These are phyloP conservation scores for Lentithecium fluviatile DNA, from an alignment of 495 filamentous ascomycete species.

Conservation along the genomic window DNA sequence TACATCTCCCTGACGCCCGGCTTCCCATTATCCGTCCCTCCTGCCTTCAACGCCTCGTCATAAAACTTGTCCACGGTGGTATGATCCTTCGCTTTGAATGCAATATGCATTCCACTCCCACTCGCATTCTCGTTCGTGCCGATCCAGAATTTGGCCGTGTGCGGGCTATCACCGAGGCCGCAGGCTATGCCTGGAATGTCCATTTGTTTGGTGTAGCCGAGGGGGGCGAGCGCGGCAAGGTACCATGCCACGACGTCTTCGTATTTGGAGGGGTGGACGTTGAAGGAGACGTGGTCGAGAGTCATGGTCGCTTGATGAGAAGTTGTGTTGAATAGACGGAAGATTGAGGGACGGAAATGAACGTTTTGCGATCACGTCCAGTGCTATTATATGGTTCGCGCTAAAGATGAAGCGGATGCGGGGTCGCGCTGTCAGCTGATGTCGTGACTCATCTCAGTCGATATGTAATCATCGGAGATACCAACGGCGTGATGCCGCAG, in stretches of 20 bases:
- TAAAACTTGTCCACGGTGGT: constrained; percentile 46
- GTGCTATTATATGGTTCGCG: too few species aligned
- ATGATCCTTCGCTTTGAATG: constrained; percentile 39
- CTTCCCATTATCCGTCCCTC: constrained; percentile 48
- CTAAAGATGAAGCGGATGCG: too few species aligned
- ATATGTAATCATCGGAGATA: too few species aligned
- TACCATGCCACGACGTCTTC: constrained; percentile 27
- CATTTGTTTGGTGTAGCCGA: constrained; percentile 34
- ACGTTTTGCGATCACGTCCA: too few species aligned
- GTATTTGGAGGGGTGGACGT: constrained; percentile 17
- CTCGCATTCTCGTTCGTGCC: constrained; percentile 10
- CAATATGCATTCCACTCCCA: constrained; percentile 27
- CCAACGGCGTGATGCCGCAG: too few species aligned
- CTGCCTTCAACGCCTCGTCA: constrained; percentile 47
- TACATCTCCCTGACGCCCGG: constrained; percentile 49
- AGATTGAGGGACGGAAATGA: too few species aligned
- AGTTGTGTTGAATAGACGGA: too few species aligned
- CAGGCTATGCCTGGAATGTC: constrained; percentile 22
- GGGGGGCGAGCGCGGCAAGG: constrained; percentile 29
- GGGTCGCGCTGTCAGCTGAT: too few species aligned
- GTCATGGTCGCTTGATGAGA: background rate
- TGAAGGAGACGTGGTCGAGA: constrained; percentile 29
- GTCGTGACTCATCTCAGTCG: too few species aligned
- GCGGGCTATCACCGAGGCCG: constrained; percentile 28
- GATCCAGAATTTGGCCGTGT: constrained; percentile 37